Base-by-base conservation (phyloP, 2,329 filamentous ascomycete genomes). In the Cytospora paraplurivora region DNA sequence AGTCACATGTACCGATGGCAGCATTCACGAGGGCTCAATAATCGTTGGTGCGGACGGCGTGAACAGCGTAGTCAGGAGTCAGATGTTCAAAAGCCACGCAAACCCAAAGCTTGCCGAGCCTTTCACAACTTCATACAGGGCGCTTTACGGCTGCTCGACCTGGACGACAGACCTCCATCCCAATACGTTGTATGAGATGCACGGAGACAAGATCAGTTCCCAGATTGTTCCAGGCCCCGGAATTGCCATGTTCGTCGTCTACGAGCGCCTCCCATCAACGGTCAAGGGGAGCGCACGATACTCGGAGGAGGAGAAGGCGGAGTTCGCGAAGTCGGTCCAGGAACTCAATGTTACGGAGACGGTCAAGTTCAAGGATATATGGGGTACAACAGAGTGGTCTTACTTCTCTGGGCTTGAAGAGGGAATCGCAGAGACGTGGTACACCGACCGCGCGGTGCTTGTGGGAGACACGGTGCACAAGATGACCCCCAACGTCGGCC, bases 41-140 rank as follows among this genome's bases (percentile, higher is more conserved):
- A 56, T 72, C 38, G 56, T 70, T 17, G 70, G 70, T n/a, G 65
- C 67, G 19, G 70, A 72, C 57, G 70, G 70, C 21, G 69, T 70
- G 32, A 66, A 70, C 62, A 71, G 70, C 64, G 50, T 55, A 4
- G 68, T 72, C 19, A 63, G 70, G 15, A 54, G 62, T 17, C 55
- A 68, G n/a, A 69, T 72, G 54, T 64, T 62, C 47, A 62, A 62
- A 37, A 32, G 41, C 7, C 58, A 64, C 13, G 41, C 37, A 7
- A 44, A 62, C 44, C 57, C 64, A 13, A 58, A 62, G n/a, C 27
- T 64, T 5, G 62, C 63, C 4, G 56, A 66, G 27, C 62, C 63
- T 12, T 68, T 69, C 47, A 59, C 59, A 32, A 67, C 68, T 4
- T 32, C 56, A 35, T 69, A 65, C 62, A 55, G 65, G 10, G 66